Conservation (phyloP, 257 asterid species). For the Solanum habrochaites region DNA sequence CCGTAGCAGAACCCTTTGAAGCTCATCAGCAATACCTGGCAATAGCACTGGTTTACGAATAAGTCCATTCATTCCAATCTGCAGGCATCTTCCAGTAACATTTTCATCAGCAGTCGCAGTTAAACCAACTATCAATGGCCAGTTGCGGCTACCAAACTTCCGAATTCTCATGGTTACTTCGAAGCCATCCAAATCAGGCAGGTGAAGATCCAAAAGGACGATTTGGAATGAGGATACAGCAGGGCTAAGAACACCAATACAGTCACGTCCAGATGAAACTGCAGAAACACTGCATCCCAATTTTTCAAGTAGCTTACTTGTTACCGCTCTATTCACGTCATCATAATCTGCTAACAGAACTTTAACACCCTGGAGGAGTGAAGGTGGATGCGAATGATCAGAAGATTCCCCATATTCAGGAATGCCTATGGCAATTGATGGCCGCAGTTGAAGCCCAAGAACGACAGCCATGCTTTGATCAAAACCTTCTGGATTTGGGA, state of each 20-base stretch:
- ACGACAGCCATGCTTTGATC: constrained; percentile 76
- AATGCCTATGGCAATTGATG: constrained; percentile 29
- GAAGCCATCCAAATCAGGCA: constrained; percentile 75
- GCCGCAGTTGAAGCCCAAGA: constrained; percentile 57
- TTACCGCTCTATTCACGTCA: constrained; percentile 70
- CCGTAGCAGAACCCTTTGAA: constrained; percentile 46
- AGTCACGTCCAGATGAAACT: constrained; percentile 74
- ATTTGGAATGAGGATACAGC: constrained; percentile 36
- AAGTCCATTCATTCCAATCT: constrained; percentile 71
- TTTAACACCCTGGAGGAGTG: constrained; percentile 56
- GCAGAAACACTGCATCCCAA: constrained; percentile 65
- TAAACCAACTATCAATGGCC: constrained; percentile 74
- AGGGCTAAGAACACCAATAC: constrained; percentile 57
- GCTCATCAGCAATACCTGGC: constrained; percentile 57
- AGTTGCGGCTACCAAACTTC: constrained; percentile 61
- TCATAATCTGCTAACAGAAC: constrained; percentile 81
- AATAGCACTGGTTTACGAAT: constrained; percentile 65
- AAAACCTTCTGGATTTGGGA: constrained; percentile 56
- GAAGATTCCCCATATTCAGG: constrained; percentile 57
- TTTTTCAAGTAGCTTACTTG: constrained; percentile 71
- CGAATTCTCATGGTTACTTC: constrained; percentile 67
- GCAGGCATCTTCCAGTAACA: constrained; percentile 42
- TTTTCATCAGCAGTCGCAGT: constrained; percentile 51
- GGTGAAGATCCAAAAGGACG: constrained; percentile 76
- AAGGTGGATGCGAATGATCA: constrained; percentile 30